A percentile compares a stretch with the other conserved stretches of the same genome.
Evolutionary conservation across 2,329 filamentous ascomycete species (phyloP).

Genomic region (Daldinia sp.): DNA sequence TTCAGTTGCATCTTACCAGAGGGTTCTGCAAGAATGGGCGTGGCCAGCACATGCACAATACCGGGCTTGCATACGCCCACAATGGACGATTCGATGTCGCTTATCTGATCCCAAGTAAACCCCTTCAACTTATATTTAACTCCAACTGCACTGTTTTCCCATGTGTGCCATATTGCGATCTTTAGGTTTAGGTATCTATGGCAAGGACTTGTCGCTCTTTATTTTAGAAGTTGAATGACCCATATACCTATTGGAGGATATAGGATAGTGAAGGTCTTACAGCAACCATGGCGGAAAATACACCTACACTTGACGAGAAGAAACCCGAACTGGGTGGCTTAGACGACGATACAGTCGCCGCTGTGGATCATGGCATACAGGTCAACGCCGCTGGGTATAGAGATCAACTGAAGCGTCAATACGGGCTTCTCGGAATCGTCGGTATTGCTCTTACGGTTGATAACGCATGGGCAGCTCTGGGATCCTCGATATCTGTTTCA

Average conservation of each 20-base stretch:
- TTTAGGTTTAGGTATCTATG: not conserved
- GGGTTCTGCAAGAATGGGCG: conserved; percentile 29
- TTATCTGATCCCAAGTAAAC: conserved; percentile 22
- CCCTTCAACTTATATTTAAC: conserved; percentile 8
- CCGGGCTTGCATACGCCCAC: conserved; percentile 29
- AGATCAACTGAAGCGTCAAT: conserved; percentile 73
- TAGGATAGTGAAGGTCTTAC: not conserved
- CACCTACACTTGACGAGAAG: conserved; percentile 28
- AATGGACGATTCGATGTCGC: conserved; percentile 21
- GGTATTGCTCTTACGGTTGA: conserved; percentile 72
- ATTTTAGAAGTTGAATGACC: not conserved
- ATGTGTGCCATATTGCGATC: not conserved
- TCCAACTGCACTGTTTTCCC: not conserved
- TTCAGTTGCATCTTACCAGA: conserved; percentile 14
- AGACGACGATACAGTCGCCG: conserved; percentile 53
- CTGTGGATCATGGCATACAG: conserved; percentile 56
- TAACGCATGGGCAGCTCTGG: conserved; percentile 74
- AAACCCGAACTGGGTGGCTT: conserved; percentile 44
- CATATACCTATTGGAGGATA: not conserved
- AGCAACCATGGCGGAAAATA: conserved; percentile 24
- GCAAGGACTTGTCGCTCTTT: not conserved
- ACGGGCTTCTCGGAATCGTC: conserved; percentile 69
- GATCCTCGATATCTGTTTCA: conserved; percentile 69
- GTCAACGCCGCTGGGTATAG: conserved; percentile 74
- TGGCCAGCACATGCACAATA: conserved; percentile 20